Evolutionary conservation across 305 asterid species (phyloP).

Genomic region (Fraxinus angustifolia): DNA sequence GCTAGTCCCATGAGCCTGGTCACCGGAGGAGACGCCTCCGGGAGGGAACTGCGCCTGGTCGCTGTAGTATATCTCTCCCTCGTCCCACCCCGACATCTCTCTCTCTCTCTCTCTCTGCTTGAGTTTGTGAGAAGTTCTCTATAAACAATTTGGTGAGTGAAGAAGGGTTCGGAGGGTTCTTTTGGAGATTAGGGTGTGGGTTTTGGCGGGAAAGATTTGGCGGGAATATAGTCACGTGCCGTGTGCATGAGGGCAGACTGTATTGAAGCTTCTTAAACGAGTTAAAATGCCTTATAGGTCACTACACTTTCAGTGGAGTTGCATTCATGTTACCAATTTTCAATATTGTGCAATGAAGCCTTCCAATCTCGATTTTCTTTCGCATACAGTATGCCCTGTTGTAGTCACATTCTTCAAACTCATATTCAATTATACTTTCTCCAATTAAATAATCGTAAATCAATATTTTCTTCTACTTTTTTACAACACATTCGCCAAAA

Average conservation of each 20-base stretch:
- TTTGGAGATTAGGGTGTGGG: background rate
- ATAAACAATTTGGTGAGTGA: conserved; percentile 26
- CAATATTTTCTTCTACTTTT: too few relatives aligned
- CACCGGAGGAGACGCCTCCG: conserved; percentile 41
- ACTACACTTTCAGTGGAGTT: background rate
- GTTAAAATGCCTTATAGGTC: background rate
- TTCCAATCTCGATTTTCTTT: background rate
- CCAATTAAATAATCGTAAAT: too few relatives aligned
- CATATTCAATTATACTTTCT: too few relatives aligned
- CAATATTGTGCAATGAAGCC: background rate
- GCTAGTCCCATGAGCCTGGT: conserved; percentile 43
- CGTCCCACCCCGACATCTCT: conserved; percentile 86
- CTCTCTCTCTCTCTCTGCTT: background rate
- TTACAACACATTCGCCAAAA: too few relatives aligned
- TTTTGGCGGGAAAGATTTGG: conserved; percentile 77
- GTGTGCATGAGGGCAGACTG: background rate
- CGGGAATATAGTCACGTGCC: conserved; percentile 51
- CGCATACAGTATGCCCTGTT: background rate
- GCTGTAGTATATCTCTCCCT: conserved; percentile 84
- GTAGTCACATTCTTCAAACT: background rate
- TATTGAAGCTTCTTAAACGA: background rate
- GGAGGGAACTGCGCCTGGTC: conserved; percentile 91
- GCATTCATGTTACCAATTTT: background rate
- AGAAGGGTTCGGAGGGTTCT: background rate
- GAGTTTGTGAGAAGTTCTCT: conserved; percentile 12